A percentile compares a stretch with the other conserved stretches of the same genome.
These are phyloP conservation scores for Mastigamoeba balamuthi DNA, from an alignment of 78 protist genomes.

Conservation along the genomic window DNA sequence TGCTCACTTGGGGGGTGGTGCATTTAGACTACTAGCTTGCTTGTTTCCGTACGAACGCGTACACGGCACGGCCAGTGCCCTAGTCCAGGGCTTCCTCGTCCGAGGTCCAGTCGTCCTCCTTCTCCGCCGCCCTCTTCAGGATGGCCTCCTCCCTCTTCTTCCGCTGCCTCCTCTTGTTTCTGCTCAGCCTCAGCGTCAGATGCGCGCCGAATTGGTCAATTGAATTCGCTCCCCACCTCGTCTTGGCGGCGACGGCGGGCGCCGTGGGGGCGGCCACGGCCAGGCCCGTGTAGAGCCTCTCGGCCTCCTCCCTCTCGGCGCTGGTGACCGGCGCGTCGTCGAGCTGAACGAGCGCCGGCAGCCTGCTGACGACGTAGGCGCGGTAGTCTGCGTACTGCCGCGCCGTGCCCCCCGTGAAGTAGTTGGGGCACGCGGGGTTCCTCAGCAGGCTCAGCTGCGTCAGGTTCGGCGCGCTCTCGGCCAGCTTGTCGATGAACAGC, in stretches of 20 bases:
- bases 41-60: no score
- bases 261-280: not conserved
- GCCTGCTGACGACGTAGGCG: slow-evolving; percentile 2
- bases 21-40: no score
- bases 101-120: no score
- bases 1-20: no score
- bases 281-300: not conserved
- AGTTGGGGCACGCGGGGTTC: slow-evolving; percentile 59
- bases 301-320: slow-evolving; percentile 15
- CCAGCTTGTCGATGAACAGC: slow-evolving; percentile 13
- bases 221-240: no score
- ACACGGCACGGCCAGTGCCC: no score
- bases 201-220: not conserved
- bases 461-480: not conserved
- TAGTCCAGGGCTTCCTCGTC: no score
- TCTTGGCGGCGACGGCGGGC: not conserved
- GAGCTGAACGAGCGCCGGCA: not conserved
- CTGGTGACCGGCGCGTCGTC: slow-evolving; percentile 13
- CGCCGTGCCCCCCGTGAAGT: slow-evolving; percentile 25
- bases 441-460: slow-evolving; percentile 25
- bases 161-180: slow-evolving; percentile 1
- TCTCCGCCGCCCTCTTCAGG: no score
- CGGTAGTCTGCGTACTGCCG: slow-evolving; percentile 33
- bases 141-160: not conserved
- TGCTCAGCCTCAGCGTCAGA: slow-evolving; percentile 29